Evolutionary conservation across 768 basidiomycete genomes (phyloP), one percentile per base, ranked within the genome.

Genomic region (Hemileccinum rubropunctum): DNA sequence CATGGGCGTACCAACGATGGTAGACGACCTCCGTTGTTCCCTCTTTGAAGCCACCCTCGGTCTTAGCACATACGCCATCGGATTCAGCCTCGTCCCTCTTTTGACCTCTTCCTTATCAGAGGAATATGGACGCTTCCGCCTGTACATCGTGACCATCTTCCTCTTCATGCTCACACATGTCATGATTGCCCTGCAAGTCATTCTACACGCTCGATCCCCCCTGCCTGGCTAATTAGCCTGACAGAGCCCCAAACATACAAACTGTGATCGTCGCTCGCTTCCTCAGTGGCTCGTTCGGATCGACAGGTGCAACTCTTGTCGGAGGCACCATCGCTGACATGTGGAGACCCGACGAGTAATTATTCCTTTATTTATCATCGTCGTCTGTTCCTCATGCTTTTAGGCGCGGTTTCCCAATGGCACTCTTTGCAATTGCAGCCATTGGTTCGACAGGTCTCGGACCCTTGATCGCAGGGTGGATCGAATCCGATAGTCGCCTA

Each of bases 321-420:
- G 84, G 83, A 18, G 86, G 86, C n/a, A 84, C 82, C 2, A 77
- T 86, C 21, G 79, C 83, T 36, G 86, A 88, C 61, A 80, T 88
- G 15, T 88, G 84, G 83, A 62, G 64, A 3, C 71, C 83, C 3
- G 69, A 75, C 56, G 79, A 86, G 84, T 86, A 54, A 55, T 75
- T 61, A 26, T 52, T 38, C 28, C 58, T 15, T 14, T 3, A 3
- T 30, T 41, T n/a, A 21, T 23, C 21, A 37, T 40, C 21, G 38
- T 40, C 7, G 30, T 26, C 35, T 15, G 11, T 35, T 9, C 7
- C 63, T 62, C 21, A 65, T 32, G n/a, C 20, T 37, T 14, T 7
- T 49, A 89, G 86, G 42, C 86, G 90, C 4, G 88, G 88, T 1
- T 58, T 86, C 1, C 89, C 89, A 0, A 91, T 92, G 88, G 73